Evolutionary conservation across 768 basidiomycete species (phyloP), one percentile per base, ranked within the genome.

Genomic region (Amanita rubescens): DNA sequence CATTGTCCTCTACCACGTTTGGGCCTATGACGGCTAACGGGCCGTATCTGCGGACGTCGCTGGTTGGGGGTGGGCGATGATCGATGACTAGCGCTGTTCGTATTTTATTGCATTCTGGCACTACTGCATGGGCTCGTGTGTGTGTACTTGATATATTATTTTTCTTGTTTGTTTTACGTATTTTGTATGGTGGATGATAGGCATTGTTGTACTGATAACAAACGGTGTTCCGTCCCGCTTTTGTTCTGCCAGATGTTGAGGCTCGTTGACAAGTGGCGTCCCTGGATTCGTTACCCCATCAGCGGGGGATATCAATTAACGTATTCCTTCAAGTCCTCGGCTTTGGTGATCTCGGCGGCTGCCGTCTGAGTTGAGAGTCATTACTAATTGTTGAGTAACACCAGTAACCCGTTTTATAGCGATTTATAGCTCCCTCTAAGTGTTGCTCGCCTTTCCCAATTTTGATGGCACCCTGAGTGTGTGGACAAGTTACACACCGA

Each of bases 31-130:
- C 71, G 7, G 63, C 68, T 14, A 83, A 78, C 61, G 84, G 81
- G 30, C 80, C 81, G 15, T 87, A 83, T 62, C 73, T 87, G 70
- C 78, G 85, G 56, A 75, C 82, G 39, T 71, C 81, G 57, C 74
- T 86, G 51, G 81, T 81, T 39, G 75, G 76, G 8, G 75, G 75
- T 49, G 69, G 71, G 35, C 71, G 80, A 60, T 79, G 71, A 47
- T 34, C 25, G n/a, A 12, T 38, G 3, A n/a, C 37, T 17, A 38
- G 17, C n/a, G 38, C 20, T 14, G 17, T 25, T 25, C 5, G 27
- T 62, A 44, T 57, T 35, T 62, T 33, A 53, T 56, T 51, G 51
- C 60, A 57, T 58, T 59, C 33, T 32, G 43, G 48, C 52, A 52
- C 32, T 62, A 55, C 63, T 58, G n/a, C 60, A 20, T 55, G 48